phyloP scores from a whole-genome alignment of 441 rosid species.

The Dalechampia spathulata region DNA sequence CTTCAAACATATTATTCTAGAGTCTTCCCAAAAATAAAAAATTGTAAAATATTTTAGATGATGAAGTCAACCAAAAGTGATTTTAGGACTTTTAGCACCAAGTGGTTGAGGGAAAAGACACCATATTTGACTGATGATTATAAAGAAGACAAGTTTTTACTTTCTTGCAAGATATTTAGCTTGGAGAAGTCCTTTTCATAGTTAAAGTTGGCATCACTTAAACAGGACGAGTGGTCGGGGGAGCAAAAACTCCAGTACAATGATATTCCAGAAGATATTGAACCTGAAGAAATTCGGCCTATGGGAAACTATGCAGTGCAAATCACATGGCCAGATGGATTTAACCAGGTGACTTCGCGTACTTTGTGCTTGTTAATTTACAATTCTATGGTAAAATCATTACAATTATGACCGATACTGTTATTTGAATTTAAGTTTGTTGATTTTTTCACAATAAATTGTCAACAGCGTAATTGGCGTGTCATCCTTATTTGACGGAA shows the following conservation, averaged over 20 bases:
- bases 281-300: constrained; percentile 85
- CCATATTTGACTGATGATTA: constrained; percentile 5
- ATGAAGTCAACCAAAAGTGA: not conserved
- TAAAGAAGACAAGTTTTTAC: constrained; percentile 3
- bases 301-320: constrained; percentile 96
- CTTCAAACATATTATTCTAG: too few species aligned
- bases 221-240: constrained; percentile 92
- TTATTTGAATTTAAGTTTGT: too few species aligned
- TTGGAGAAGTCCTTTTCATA: not conserved
- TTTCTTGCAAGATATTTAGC: constrained; percentile 7
- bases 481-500: too few species aligned
- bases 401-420: too few species aligned
- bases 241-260: constrained; percentile 70
- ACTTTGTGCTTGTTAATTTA: too few species aligned
- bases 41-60: too few species aligned
- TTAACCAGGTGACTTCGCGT: constrained; percentile 55
- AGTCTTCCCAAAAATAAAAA: too few species aligned
- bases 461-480: too few species aligned
- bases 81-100: constrained; percentile 2
- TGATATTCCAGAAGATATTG: constrained; percentile 80
- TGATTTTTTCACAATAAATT: too few species aligned
- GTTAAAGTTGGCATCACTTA: too few species aligned
- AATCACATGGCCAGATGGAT: constrained; percentile 96
- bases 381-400: too few species aligned
- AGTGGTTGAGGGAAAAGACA: constrained; percentile 4